Percentiles rank a stretch among this genome's conserved stretches.
Conservation (phyloP, 2,329 filamentous ascomycete genomes). For the Alternaria sp. region DNA sequence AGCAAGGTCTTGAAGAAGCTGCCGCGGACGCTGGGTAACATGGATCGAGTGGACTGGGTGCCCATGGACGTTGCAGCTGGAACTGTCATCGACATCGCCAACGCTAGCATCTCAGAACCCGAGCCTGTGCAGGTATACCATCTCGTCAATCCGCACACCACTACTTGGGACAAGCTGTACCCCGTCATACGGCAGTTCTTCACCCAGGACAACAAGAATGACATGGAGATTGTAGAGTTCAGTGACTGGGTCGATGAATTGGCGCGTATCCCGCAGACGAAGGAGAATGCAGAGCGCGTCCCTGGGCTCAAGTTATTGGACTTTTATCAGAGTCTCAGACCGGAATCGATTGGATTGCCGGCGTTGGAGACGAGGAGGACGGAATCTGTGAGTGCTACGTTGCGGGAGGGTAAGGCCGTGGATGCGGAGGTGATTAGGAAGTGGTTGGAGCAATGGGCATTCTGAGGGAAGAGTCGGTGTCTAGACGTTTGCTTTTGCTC, state of each 20-base stretch:
- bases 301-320: constrained; percentile 2
- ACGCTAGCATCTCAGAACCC: neutral
- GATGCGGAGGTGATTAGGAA: neutral
- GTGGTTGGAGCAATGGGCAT: constrained; percentile 4
- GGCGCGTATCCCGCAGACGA: neutral
- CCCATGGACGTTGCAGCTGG: constrained; percentile 20
- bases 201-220: neutral
- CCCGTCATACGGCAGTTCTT: neutral
- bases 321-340: neutral
- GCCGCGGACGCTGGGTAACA: constrained; percentile 21
- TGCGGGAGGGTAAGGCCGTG: neutral
- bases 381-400: neutral
- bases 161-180: neutral
- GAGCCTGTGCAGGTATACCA: constrained; percentile 4
- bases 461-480: neutral
- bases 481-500: neutral
- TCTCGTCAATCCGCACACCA: constrained; percentile 1
- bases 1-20: constrained; percentile 24
- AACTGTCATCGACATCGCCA: neutral
- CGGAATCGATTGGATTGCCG: neutral
- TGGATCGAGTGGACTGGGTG: constrained; percentile 35
- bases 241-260: constrained; percentile 3
- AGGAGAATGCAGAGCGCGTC: constrained; percentile 1
- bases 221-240: neutral
- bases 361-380: neutral